Evolutionary conservation across 169 alveolate species (phyloP), one percentile per base, ranked within the genome.

Genomic region (Cryptosporidium baileyi): DNA sequence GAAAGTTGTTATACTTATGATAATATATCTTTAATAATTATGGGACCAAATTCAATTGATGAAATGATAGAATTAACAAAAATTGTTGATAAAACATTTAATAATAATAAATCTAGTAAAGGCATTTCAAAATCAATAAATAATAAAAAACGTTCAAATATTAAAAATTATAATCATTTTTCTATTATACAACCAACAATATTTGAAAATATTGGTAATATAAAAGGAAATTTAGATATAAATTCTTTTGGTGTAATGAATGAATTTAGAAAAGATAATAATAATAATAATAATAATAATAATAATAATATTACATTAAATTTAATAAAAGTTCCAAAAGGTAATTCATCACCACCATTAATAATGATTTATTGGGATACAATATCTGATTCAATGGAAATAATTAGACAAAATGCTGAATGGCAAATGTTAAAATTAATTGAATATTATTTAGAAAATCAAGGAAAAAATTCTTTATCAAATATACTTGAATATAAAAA

Each of bases 381-480:
- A 15, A 17, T 24, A 8, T 52, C 63, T 2, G 40, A 74, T n/a
- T 74, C 85, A 11, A 7, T 74, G 54, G 41, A 36, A 9, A 54
- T 74, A 22, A 15, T 74, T 6, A 51, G 34, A 15, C 57, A 74
- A 13, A 74, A 57, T 41, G 85, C 85, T 26, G 85, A 74, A 41
- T 74, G 85, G 85, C 85, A 74, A 74, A 74, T 74, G 67, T 34
- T 74, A 15, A 54, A 51, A 36, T 15, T 74, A 22, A 52, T 74
- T 52, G 57, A 74, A 51, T 74, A 74, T 61, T 74, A 32, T 24
- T 54, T 74, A 24, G 85, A 74, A 59, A 60, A 74, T 28, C 65
- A 74, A 34, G 61, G 85, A 15, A 57, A 6, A 74, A 74, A 74
- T 13, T 74, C 85, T 0, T 32, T 74, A 17, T 60, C 36, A 15